Conservation (phyloP, 805 yeast species). For the Teunomyces cretensis region DNA sequence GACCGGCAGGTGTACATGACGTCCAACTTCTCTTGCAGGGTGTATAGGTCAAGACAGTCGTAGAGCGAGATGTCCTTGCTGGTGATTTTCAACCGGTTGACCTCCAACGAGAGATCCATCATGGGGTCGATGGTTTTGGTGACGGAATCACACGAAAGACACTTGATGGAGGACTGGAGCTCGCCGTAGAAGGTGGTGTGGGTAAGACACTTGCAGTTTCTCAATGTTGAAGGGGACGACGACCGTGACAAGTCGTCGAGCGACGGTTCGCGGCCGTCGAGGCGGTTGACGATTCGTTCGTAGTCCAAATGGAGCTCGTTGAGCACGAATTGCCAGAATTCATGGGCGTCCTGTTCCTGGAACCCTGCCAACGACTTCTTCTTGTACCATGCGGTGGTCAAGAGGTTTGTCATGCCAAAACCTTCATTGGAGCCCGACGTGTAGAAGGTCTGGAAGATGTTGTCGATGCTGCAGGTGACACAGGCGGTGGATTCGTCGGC, state of each 20-base stretch:
- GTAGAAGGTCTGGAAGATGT: constrained; percentile 72
- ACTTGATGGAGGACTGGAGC: constrained; percentile 74
- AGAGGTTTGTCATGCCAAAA: constrained; percentile 75
- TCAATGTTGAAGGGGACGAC: neutral
- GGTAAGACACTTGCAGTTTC: constrained; percentile 69
- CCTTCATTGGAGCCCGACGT: constrained; percentile 63
- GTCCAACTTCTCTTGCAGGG: constrained; percentile 74
- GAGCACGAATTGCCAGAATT: constrained; percentile 88
- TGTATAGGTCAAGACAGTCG: constrained; percentile 74
- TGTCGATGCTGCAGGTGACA: constrained; percentile 82
- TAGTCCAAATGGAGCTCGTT: constrained; percentile 73
- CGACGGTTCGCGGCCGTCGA: constrained; percentile 6
- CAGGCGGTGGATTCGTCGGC: constrained; percentile 48
- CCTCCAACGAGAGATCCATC: constrained; percentile 84
- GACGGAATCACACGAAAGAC: constrained; percentile 63
- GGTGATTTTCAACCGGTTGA: constrained; percentile 32
- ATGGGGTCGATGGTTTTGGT: constrained; percentile 84
- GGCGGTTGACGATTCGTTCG: constrained; percentile 13
- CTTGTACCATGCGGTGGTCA: constrained; percentile 85
- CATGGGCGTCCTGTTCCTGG: constrained; percentile 98
- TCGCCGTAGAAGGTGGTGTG: constrained; percentile 84
- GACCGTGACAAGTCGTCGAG: neutral
- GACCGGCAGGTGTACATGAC: constrained; percentile 66
- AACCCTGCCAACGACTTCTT: constrained; percentile 89
- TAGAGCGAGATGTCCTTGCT: constrained; percentile 34